Base-by-base conservation (phyloP, 1,284 basidiomycete species). In the Sutorius eximius region DNA sequence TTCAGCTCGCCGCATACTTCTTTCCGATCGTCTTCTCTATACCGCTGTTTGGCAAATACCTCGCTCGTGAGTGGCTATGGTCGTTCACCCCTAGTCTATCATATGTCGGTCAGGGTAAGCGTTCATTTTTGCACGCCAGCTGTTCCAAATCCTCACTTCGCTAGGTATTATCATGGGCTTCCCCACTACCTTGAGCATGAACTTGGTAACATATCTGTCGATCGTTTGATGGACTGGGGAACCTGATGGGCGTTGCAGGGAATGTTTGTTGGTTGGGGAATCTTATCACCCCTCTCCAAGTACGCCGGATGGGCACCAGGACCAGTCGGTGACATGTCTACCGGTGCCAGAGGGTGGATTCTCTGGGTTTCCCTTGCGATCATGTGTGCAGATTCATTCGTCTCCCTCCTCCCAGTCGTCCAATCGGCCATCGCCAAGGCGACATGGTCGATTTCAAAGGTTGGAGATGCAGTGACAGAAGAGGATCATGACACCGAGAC, bases 121-220 rank as follows among this genome's bases (percentile, higher is more conserved):
- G 24, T 29, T 59, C 30, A 27, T 48, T 18, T 22, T 20, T 49
- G n/a, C 8, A 41, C 27, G 5, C 11, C 18, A 11, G 8, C 15
- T n/a, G 16, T 55, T 36, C 16, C 34, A 36, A 30, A 30, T 29
- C 32, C 45, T 56, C 15, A 52, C 37, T 53, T 44, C 56, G n/a
- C 46, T 30, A 89, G 91, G 95, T 5, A 95, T 98, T 60, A 98
- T 98, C 68, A 98, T 98, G 96, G 95, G 95, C 4, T 89, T 96
- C 61, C 91, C 94, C 0, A 97, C 94, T 0, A 95, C 94, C 0
- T 68, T 96, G 29, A 92, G 91, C 67, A 98, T 98, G 95, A 95
- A 90, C 62, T 70, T 93, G 51, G 89, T 90, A 65, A 64, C 77
- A 70, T 22, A 15, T 36, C 24, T 40, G 9, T 24, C 18, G 16